Evolutionary conservation across 2,329 filamentous ascomycete genomes (phyloP).

Genomic region (Alternaria triticina): DNA sequence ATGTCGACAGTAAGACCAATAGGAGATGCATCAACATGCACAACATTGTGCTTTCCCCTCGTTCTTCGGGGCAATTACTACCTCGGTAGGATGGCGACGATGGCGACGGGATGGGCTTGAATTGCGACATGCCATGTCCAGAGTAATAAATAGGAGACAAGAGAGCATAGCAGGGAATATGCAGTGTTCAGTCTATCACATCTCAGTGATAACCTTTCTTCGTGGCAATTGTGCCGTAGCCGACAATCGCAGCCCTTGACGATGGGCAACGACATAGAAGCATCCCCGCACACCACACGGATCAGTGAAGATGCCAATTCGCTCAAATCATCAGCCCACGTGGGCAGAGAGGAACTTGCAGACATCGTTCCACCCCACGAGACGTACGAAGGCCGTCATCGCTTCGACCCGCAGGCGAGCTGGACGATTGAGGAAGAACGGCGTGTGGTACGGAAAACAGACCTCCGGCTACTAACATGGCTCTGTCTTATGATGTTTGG

Average conservation of each 20-base stretch:
- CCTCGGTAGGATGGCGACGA: conserved; percentile 8
- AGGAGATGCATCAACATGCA: conserved; percentile 2
- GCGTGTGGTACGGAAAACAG: conserved; percentile 59
- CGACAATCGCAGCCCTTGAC: neutral
- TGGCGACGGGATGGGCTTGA: conserved; percentile 9
- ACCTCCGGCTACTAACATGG: conserved; percentile 36
- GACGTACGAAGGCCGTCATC: conserved; percentile 60
- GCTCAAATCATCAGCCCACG: conserved; percentile 29
- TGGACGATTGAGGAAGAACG: conserved; percentile 65
- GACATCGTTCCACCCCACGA: conserved; percentile 53
- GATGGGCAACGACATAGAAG: conserved; percentile 38
- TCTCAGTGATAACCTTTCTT: neutral
- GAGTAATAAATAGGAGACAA: conserved; percentile 3
- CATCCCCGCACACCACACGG: conserved; percentile 14
- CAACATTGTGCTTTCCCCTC: conserved; percentile 1
- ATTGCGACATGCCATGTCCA: conserved; percentile 30
- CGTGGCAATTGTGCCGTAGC: neutral
- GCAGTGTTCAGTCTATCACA: neutral
- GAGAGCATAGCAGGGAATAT: neutral
- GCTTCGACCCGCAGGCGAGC: conserved; percentile 61
- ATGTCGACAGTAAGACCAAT: neutral
- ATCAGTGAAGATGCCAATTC: conserved; percentile 34
- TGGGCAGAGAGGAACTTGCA: conserved; percentile 38
- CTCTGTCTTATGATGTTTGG: conserved; percentile 55
- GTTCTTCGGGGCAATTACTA: conserved; percentile 7